These are phyloP conservation scores for Dictyostelium purpureum DNA, from an alignment of 78 protist genomes.

Conservation along the genomic window DNA sequence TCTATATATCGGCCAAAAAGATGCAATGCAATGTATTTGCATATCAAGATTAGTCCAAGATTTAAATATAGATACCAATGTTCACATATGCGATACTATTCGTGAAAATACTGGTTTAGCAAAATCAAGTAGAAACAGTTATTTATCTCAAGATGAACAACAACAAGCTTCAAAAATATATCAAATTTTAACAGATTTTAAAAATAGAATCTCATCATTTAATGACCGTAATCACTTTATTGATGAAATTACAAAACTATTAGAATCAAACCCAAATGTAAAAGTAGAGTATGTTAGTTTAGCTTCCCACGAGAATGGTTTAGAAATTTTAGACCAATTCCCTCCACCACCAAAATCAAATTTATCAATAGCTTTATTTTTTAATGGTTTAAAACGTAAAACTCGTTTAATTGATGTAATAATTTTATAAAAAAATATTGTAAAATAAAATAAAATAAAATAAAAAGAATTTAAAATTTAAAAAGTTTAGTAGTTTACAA, in stretches of 20 bases:
- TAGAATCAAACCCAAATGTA: slow-evolving; percentile 2
- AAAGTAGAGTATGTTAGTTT: slow-evolving; percentile 56
- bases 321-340: background rate
- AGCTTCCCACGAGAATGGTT: background rate
- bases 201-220: background rate
- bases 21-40: slow-evolving; percentile 89
- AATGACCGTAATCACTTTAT: background rate
- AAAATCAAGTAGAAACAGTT: slow-evolving; percentile 63
- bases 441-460: background rate
- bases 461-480: no score
- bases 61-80: slow-evolving; percentile 52
- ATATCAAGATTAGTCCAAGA: slow-evolving; percentile 58
- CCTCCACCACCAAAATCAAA: background rate
- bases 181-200: background rate
- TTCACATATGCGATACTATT: slow-evolving; percentile 65
- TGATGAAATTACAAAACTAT: background rate
- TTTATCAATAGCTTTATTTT: slow-evolving; percentile 63
- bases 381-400: slow-evolving; percentile 10
- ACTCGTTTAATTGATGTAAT: slow-evolving; percentile 69
- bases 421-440: background rate
- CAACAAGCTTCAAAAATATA: slow-evolving; percentile 35
- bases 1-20: slow-evolving; percentile 89
- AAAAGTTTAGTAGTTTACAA: no score
- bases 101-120: slow-evolving; percentile 89
- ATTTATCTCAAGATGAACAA: slow-evolving; percentile 62